Conservation (phyloP, 305 asterid genomes). For the Fraxinus platypoda region DNA sequence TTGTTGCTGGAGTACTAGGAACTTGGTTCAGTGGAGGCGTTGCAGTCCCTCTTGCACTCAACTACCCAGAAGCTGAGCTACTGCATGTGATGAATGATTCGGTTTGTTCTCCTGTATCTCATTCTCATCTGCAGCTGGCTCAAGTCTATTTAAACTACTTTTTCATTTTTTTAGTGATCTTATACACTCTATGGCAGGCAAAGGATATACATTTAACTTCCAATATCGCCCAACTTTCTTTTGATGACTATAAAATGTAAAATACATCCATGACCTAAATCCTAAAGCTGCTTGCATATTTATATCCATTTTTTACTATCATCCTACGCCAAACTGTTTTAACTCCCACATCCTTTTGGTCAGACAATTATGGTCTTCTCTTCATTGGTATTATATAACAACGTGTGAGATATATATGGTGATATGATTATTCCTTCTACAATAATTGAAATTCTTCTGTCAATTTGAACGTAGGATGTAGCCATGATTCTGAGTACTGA, state of each 20-base stretch:
- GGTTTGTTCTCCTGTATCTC: slow-evolving; percentile 43
- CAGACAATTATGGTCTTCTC: neutral
- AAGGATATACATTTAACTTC: neutral
- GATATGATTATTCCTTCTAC: neutral
- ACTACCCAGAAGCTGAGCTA: slow-evolving; percentile 94
- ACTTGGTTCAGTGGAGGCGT: slow-evolving; percentile 94
- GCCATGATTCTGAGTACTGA: slow-evolving; percentile 83
- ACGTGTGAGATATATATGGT: neutral
- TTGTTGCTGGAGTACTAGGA: slow-evolving; percentile 85
- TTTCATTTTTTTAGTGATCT: neutral
- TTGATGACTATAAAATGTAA: neutral
- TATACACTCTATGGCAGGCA: neutral
- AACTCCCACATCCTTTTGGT: neutral
- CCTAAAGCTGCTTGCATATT: neutral
- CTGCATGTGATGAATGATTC: slow-evolving; percentile 94
- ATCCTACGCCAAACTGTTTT: neutral
- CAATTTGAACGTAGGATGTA: slow-evolving; percentile 55
- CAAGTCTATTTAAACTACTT: neutral
- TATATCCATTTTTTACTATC: neutral
- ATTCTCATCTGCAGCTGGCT: neutral
- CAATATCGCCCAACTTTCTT: neutral
- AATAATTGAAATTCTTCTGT: neutral
- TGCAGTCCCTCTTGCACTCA: slow-evolving; percentile 95
- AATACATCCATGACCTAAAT: neutral
- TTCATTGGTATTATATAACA: neutral